A percentile compares a stretch with the other conserved stretches of the same genome.
These are phyloP conservation scores for Cytospora leucostoma DNA, from an alignment of 2,329 filamentous ascomycete species.

Conservation along the genomic window DNA sequence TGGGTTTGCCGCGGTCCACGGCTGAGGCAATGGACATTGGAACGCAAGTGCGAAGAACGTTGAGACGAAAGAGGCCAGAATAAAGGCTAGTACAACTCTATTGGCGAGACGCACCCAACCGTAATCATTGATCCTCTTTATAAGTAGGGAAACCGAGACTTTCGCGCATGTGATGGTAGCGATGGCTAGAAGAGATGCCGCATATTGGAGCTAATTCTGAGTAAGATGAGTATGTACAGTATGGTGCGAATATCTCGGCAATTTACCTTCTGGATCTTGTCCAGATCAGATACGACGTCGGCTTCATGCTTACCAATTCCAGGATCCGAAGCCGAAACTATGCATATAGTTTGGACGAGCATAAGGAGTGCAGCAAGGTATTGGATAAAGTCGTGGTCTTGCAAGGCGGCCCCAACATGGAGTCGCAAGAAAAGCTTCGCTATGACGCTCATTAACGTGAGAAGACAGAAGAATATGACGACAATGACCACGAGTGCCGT, in stretches of 20 bases:
- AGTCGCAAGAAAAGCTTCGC: neutral
- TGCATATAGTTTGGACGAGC: neutral
- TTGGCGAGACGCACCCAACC: neutral
- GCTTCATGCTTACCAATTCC: neutral
- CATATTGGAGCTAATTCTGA: conserved; percentile 2
- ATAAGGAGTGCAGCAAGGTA: neutral
- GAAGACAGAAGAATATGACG: neutral
- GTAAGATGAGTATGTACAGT: neutral
- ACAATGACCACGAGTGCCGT: neutral
- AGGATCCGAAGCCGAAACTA: neutral
- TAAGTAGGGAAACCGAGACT: neutral
- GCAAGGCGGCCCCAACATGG: neutral
- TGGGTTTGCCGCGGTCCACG: conserved; percentile 18
- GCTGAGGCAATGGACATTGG: conserved; percentile 49
- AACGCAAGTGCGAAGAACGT: neutral
- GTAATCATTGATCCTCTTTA: conserved; percentile 4
- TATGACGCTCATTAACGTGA: neutral
- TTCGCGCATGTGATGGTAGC: conserved; percentile 6
- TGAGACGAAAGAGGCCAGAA: conserved; percentile 9
- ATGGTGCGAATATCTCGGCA: neutral
- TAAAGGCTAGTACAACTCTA: neutral
- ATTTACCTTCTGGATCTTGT: neutral
- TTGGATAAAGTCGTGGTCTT: neutral
- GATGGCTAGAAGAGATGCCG: neutral
- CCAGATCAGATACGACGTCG: neutral